A percentile compares a stretch with the other conserved stretches of the same genome.
Evolutionary conservation across 257 asterid species (phyloP).

Genomic region (Cinchona pubescens): DNA sequence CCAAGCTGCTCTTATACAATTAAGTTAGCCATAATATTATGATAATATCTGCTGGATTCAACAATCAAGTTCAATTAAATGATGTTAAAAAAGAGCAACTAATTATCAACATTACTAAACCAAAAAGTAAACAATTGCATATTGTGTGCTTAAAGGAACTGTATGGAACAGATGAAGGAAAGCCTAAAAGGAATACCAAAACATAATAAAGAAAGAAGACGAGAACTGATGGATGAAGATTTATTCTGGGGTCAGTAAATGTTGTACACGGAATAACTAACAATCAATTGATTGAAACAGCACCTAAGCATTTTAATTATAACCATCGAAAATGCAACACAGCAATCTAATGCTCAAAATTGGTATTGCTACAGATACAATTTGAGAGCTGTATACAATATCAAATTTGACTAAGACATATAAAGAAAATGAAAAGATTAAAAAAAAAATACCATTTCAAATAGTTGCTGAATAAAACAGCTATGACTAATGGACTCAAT

Average conservation of each 20-base stretch:
- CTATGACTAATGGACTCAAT: not conserved
- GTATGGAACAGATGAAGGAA: not conserved
- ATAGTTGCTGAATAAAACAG: too few relatives aligned
- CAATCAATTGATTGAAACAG: not conserved
- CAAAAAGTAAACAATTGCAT: not conserved
- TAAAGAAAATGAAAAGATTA: too few relatives aligned
- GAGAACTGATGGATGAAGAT: not conserved
- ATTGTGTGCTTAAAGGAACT: not conserved
- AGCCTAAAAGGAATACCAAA: not conserved
- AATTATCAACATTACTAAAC: not conserved
- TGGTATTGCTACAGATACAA: not conserved
- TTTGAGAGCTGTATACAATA: not conserved
- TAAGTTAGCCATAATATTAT: not conserved
- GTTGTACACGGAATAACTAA: not conserved
- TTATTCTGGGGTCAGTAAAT: too few relatives aligned
- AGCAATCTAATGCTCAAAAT: not conserved
- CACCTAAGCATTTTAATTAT: too few relatives aligned
- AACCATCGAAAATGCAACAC: not conserved
- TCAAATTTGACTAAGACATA: too few relatives aligned
- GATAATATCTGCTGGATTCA: not conserved
- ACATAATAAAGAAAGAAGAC: not conserved
- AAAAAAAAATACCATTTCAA: too few relatives aligned
- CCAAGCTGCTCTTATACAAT: not conserved
- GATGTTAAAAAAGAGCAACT: not conserved
- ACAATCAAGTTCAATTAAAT: not conserved